A percentile compares a stretch with the other conserved stretches of the same genome.
Evolutionary conservation across 306 rosid genomes (phyloP).

Genomic region (Rubus idaeus): DNA sequence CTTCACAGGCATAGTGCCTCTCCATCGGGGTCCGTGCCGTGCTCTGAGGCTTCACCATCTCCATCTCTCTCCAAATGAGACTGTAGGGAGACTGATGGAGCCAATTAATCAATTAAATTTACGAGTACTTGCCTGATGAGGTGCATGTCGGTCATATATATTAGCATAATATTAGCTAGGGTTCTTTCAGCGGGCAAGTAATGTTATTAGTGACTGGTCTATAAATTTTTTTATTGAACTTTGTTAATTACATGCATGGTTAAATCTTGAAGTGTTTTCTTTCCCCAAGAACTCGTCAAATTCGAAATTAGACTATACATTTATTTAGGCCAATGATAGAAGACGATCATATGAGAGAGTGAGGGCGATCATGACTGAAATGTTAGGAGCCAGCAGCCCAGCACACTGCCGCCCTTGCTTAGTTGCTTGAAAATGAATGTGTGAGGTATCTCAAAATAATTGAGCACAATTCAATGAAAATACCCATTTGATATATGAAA

Average conservation of each 20-base stretch:
- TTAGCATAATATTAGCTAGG: conserved; percentile 24
- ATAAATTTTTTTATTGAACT: conserved; percentile 14
- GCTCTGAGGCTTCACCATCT: conserved; percentile 52
- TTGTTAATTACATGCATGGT: conserved; percentile 5
- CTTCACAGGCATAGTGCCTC: conserved; percentile 51
- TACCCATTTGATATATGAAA: too few relatives aligned
- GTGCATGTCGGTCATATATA: conserved; percentile 26
- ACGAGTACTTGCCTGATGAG: conserved; percentile 37
- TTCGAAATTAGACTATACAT: conserved; percentile 6
- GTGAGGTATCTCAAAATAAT: too few relatives aligned
- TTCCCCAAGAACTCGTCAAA: conserved; percentile 1
- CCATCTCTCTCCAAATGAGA: conserved; percentile 52
- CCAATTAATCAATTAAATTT: conserved; percentile 16
- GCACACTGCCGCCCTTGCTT: too few relatives aligned
- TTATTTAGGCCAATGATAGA: background rate
- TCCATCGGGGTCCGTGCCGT: conserved; percentile 34
- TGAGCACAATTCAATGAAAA: too few relatives aligned
- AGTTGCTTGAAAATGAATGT: too few relatives aligned
- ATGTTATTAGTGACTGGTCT: conserved; percentile 31
- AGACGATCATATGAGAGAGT: background rate
- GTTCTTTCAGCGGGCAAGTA: conserved; percentile 42
- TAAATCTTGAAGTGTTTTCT: background rate
- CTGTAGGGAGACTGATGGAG: background rate
- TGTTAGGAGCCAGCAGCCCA: background rate
- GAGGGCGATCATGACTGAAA: background rate